Base-by-base conservation (phyloP, 1,139 yeast genomes). In the Nakaseomyces kungkrabaensis region DNA sequence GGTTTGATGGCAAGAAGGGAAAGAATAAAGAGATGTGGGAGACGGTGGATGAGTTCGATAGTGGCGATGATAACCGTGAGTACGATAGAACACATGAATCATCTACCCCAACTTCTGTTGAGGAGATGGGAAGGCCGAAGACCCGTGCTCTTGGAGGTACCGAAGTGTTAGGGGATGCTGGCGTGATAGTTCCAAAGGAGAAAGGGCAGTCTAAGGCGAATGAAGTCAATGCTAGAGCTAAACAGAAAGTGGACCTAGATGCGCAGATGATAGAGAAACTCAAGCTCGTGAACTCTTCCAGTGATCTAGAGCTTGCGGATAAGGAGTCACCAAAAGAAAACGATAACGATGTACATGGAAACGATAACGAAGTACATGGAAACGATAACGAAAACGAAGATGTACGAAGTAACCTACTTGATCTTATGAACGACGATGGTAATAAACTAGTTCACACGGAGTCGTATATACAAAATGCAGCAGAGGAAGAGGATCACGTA, bases 401-500 rank as follows among this genome's bases (percentile, higher is more conserved):
- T 5, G 44, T 27, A 29, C 44, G 34, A 41, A 29, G 34, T 27
- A 34, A 41, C 26, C n/a, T 41, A 41, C 34, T 41, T 13, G 44
- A 41, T 17, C n/a, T 41, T 5, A 41, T 41, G 9, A 29, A 9
- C 10, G 25, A 41, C 25, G 47, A 47, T 17, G 33, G 33, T 24
- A 22, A 31, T 31, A 56, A 58, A 46, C 46, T 60, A 37, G 52
- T 58, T 25, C 59, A 59, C 29, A 59, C 61, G 22, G 66, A 55
- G 37, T 61, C 61, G 31, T 62, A 57, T 50, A 56, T 59, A 26
- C 66, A 61, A 48, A 61, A 58, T 48, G 44, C 50, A 7, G 48
- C 52, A 37, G 60, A 58, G 37, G 61, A 55, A 31, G 52, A 54
- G 31, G 42, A n/a, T 6, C 31, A 38, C 5, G 5, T 36, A 7